These are phyloP conservation scores for Thymus mandschuricus DNA, from an alignment of 257 asterid genomes.

Conservation along the genomic window DNA sequence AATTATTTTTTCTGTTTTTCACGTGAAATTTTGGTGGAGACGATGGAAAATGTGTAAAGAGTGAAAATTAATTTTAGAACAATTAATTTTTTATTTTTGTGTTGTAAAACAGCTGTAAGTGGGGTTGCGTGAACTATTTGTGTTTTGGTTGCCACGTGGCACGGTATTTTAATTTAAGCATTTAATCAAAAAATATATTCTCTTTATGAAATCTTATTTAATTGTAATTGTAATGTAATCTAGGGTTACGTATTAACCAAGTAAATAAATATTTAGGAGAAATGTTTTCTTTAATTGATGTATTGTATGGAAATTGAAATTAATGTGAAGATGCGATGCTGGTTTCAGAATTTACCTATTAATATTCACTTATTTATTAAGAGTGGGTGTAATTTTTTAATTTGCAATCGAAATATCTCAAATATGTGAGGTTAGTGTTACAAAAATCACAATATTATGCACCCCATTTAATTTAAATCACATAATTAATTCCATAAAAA, in stretches of 20 bases:
- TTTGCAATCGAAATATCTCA: no score
- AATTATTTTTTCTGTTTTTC: no score
- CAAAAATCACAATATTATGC: no score
- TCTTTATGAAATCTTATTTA: neutral
- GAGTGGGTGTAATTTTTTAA: no score
- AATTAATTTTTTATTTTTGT: neutral
- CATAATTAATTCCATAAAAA: no score
- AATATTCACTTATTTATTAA: no score
- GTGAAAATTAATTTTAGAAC: neutral
- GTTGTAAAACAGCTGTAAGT: slow-evolving; percentile 10
- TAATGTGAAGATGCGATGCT: no score
- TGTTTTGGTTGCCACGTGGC: neutral
- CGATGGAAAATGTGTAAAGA: neutral
- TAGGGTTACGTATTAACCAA: neutral
- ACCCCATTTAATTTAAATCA: no score
- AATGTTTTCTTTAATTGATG: neutral
- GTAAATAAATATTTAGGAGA: neutral
- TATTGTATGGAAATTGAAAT: no score
- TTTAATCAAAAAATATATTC: slow-evolving; percentile 3
- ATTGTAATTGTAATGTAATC: neutral
- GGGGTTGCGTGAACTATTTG: slow-evolving; percentile 30
- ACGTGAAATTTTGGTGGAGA: neutral
- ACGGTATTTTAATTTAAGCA: neutral
- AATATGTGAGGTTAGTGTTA: no score
- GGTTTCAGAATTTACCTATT: no score